Percentiles rank a stretch among this genome's conserved stretches.
These are phyloP conservation scores for Eimeria necatrix DNA, from an alignment of 169 alveolate species.

Conservation along the genomic window DNA sequence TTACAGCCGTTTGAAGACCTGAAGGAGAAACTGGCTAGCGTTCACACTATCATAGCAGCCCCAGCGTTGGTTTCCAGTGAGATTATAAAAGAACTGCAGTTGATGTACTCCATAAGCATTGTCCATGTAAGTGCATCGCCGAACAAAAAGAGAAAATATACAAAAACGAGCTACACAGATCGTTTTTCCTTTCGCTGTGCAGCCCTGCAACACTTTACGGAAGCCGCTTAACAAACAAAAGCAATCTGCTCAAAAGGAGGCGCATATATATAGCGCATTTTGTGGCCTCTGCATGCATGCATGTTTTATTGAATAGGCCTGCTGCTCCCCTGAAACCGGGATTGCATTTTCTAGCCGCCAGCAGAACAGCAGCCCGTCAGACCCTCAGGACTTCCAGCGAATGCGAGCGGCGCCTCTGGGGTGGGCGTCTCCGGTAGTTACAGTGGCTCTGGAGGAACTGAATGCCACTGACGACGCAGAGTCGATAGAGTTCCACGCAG, in stretches of 20 bases:
- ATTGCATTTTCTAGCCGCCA: slow-evolving; percentile 60
- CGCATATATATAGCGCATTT: too few species aligned
- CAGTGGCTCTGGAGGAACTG: slow-evolving; percentile 34
- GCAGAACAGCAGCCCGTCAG: neutral
- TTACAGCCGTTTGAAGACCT: slow-evolving; percentile 62
- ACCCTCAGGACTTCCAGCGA: neutral
- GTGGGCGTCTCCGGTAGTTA: slow-evolving; percentile 61
- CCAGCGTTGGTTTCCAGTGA: slow-evolving; percentile 66
- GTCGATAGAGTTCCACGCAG: slow-evolving; percentile 38
- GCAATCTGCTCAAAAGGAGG: too few species aligned
- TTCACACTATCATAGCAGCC: slow-evolving; percentile 61
- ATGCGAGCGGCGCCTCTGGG: slow-evolving; percentile 72
- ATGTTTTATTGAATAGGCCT: slow-evolving; percentile 24
- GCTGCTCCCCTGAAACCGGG: slow-evolving; percentile 62
- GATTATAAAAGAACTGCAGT: slow-evolving; percentile 63
- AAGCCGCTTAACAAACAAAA: too few species aligned
- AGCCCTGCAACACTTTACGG: too few species aligned
- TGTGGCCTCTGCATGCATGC: too few species aligned
- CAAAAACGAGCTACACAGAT: too few species aligned
- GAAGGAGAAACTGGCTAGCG: slow-evolving; percentile 27
- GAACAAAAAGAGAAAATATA: neutral
- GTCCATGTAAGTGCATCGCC: slow-evolving; percentile 51
- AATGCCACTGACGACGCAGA: slow-evolving; percentile 24
- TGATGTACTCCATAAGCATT: slow-evolving; percentile 37
- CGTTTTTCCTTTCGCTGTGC: too few species aligned